These are phyloP conservation scores for Cryphonectria naterciae DNA, from an alignment of 2,329 filamentous ascomycete species.

Conservation along the genomic window DNA sequence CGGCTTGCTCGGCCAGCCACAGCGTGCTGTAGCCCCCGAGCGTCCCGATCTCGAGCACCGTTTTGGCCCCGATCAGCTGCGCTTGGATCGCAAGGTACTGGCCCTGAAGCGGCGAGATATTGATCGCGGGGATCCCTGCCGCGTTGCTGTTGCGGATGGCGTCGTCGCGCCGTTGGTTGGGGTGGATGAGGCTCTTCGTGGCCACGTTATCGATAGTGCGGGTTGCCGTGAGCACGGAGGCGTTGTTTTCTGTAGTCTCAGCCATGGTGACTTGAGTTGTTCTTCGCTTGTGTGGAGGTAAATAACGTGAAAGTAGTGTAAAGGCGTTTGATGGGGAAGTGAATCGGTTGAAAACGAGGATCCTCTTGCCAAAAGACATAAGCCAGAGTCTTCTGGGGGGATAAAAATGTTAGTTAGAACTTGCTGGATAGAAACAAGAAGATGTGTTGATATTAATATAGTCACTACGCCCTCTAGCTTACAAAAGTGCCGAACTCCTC, in stretches of 20 bases:
- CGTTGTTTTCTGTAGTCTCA: not conserved
- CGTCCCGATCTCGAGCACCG: constrained; percentile 58
- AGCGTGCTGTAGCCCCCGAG: constrained; percentile 59
- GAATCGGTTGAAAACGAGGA: not conserved
- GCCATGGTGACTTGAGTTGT: not conserved
- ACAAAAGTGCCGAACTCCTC: not conserved
- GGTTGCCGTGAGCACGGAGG: not conserved
- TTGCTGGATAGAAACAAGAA: not conserved
- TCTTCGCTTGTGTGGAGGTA: not conserved
- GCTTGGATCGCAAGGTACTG: constrained; percentile 46
- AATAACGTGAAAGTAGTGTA: not conserved
- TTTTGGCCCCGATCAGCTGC: constrained; percentile 40
- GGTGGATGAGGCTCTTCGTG: constrained; percentile 29
- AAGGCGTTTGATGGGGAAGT: too few relatives aligned
- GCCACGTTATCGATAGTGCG: constrained; percentile 28
- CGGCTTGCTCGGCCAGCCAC: constrained; percentile 49
- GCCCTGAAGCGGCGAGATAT: constrained; percentile 41
- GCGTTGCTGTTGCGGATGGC: constrained; percentile 39
- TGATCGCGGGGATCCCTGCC: constrained; percentile 44
- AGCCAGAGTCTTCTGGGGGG: not conserved
- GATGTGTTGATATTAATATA: not conserved
- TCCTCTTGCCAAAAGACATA: not conserved
- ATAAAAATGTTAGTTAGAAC: not conserved
- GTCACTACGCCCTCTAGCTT: too few relatives aligned
- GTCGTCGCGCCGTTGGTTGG: constrained; percentile 35